Base-by-base conservation (phyloP, 139 green algal genomes). In the Gonium pectorale region DNA sequence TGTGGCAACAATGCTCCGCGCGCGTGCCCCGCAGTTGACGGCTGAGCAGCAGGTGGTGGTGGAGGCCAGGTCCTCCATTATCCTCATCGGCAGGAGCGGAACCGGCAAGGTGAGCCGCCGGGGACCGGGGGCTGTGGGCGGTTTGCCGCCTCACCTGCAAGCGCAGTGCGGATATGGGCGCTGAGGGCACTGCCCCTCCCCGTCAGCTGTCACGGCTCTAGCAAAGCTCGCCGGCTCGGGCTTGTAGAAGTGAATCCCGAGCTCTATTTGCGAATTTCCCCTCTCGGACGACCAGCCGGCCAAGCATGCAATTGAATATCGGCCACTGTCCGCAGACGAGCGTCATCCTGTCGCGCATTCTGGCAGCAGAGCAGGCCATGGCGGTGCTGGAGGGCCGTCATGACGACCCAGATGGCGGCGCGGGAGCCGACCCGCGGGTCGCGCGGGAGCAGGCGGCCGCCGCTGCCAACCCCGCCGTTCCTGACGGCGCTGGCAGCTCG, bases 101-200 rank as follows among this genome's bases (percentile, higher is more conserved):
- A 91, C 87, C 2, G 87, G 87, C 33, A 91, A 91, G 83, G 37
- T 87, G 43, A 2, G n/a, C 15, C n/a, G n/a, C n/a, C n/a, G n/a
- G 13, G 46, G 46, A 54, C 46, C 13, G 46, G 15, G 11, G 46
- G 15, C 11, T 24, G 13, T 24, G n/a, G n/a, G n/a, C n/a, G n/a
- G n/a, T n/a, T n/a, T n/a, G n/a, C n/a, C n/a, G n/a, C n/a, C n/a
- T n/a, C n/a, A n/a, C n/a, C n/a, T n/a, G n/a, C n/a, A n/a, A n/a
- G n/a, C n/a, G n/a, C n/a, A n/a, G n/a, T n/a, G n/a, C n/a, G n/a
- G n/a, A n/a, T n/a, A n/a, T n/a, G n/a, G n/a, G n/a, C n/a, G n/a
- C n/a, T n/a, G n/a, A n/a, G n/a, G n/a, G n/a, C n/a, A n/a, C n/a
- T n/a, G n/a, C n/a, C n/a, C n/a, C n/a, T n/a, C 49, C 49, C 49